Base-by-base conservation (phyloP, 768 basidiomycete species). In the Scleroderma citrinum region DNA sequence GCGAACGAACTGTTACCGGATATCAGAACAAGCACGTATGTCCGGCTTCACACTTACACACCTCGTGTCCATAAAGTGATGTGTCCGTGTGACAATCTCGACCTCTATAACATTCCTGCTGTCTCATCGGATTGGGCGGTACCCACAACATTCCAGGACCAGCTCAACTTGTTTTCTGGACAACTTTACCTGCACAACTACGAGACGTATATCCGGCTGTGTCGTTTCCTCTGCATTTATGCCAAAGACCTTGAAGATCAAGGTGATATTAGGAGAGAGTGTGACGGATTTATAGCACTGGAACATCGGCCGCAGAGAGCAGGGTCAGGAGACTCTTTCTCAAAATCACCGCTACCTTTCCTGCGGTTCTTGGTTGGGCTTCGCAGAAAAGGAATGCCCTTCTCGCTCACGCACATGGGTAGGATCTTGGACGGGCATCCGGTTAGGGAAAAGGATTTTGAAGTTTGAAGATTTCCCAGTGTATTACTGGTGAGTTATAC, bases 151-250 rank as follows among this genome's bases (percentile, higher is more conserved):
- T 42, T 59, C 8, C 63, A 62, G 23, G 46, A 44, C 21, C 72
- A 75, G 40, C 59, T 77, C 31, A 74, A 71, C 34, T 50, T 76
- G 26, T 75, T 70, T 54, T 71, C 74, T 13, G 76, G 74, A 3
- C 73, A 77, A 47, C 61, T 77, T 3, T 77, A 71, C 47, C 47
- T 75, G 32, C 58, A 56, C 10, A 56, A 69, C 20, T 56, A 65
- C 21, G 49, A 48, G 11, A 55, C 66, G 2, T 77, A 76, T 45
- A 51, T 51, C 24, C 54, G 49, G 1, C 31, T 72, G 13, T 75
- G 75, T 49, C 51, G 57, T 21, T 59, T 70, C 47, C 57, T 77
- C 29, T 68, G 74, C 3, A 20, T 75, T 11, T 53, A 62, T 7
- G 66, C 75, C 5, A 67, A 58, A 12, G 71, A 77, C 3, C 74